These are phyloP conservation scores for Aspergillus niger DNA, from an alignment of 2,329 filamentous ascomycete species.

Conservation along the genomic window DNA sequence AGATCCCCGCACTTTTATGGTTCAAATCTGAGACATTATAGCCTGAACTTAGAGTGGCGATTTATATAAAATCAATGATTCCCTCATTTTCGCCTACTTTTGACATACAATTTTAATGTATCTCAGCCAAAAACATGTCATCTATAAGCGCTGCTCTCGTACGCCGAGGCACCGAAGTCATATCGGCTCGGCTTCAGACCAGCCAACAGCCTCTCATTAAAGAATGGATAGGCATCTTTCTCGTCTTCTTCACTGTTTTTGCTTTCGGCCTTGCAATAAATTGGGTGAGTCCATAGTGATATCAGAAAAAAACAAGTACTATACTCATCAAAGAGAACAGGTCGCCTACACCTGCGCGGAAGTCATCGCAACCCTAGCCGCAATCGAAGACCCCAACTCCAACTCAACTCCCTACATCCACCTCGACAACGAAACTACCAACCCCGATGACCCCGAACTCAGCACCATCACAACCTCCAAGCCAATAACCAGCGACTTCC, in stretches of 20 bases:
- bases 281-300: neutral
- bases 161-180: neutral
- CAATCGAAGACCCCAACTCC: constrained; percentile 63
- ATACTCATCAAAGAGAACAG: constrained; percentile 25
- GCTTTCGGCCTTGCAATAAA: neutral
- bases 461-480: constrained; percentile 52
- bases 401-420: constrained; percentile 55
- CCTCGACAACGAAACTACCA: constrained; percentile 41
- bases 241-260: neutral
- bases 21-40: neutral
- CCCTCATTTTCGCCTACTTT: neutral
- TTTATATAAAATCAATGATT: neutral
- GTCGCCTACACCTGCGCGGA: constrained; percentile 60
- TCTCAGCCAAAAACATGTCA: neutral
- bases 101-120: neutral
- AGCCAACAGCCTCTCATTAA: neutral
- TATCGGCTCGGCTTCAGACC: neutral
- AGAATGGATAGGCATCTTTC: neutral
- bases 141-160: neutral
- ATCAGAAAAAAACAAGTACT: neutral
- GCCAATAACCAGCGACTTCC: constrained; percentile 64
- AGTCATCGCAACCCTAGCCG: constrained; percentile 62
- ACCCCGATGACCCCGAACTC: constrained; percentile 46
- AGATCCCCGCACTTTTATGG: neutral
- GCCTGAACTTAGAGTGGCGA: neutral